A percentile compares a stretch with the other conserved stretches of the same genome.
Evolutionary conservation across 495 filamentous ascomycete genomes (phyloP).

Genomic region (Penicillium pancosmium): DNA sequence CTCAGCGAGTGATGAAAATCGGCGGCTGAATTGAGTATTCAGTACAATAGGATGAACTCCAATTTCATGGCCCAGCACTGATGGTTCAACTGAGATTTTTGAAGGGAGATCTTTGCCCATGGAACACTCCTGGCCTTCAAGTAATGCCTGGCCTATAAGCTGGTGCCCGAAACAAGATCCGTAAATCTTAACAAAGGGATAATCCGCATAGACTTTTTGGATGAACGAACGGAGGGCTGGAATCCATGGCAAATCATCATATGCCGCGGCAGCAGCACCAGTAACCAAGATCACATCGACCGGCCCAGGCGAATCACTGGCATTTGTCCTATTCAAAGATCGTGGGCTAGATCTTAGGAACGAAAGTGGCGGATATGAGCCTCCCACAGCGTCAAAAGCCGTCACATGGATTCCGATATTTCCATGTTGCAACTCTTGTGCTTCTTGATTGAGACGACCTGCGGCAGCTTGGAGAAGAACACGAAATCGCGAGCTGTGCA

Average conservation of each 20-base stretch:
- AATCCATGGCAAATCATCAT: slow-evolving; percentile 25
- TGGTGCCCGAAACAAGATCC: slow-evolving; percentile 41
- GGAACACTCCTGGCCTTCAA: slow-evolving; percentile 11
- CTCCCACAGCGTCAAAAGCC: slow-evolving; percentile 24
- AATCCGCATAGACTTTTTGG: slow-evolving; percentile 10
- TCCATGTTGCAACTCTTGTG: not conserved
- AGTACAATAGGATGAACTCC: slow-evolving; percentile 24
- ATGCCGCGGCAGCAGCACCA: slow-evolving; percentile 22
- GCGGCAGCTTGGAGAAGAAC: slow-evolving; percentile 28
- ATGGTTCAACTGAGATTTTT: slow-evolving; percentile 11
- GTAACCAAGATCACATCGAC: slow-evolving; percentile 29
- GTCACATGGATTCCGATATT: slow-evolving; percentile 17
- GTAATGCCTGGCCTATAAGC: slow-evolving; percentile 28
- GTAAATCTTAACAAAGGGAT: slow-evolving; percentile 36
- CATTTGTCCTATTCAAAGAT: not conserved
- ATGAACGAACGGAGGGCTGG: slow-evolving; percentile 12
- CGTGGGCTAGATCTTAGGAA: slow-evolving; percentile 5
- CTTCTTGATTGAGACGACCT: slow-evolving; percentile 13
- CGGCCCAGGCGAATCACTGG: not conserved
- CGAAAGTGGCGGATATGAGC: slow-evolving; percentile 14
- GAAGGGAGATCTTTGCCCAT: slow-evolving; percentile 4
- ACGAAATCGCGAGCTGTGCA: slow-evolving; percentile 35
- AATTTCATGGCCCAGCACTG: slow-evolving; percentile 24
- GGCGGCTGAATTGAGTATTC: slow-evolving; percentile 17
- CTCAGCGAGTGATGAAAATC: slow-evolving; percentile 9